A percentile compares a stretch with the other conserved stretches of the same genome.
Conservation (phyloP, 352 stramenopile genomes). For the Phytophthora quininea region DNA sequence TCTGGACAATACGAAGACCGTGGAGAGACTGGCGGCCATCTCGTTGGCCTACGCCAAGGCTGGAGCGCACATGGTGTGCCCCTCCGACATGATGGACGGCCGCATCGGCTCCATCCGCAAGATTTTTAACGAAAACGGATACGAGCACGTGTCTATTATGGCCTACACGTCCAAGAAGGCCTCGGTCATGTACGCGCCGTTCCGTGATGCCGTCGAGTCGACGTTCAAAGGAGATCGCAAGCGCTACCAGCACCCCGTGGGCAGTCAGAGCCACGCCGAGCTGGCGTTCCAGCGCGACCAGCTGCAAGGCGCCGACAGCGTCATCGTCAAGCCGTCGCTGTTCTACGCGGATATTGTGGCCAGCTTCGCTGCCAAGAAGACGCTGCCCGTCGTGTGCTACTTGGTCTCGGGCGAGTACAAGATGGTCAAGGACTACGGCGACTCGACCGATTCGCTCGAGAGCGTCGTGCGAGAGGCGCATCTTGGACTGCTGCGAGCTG, state of each 20-base stretch:
- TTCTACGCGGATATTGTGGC: constrained; percentile 99
- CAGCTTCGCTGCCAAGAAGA: constrained; percentile 91
- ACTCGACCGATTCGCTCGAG: constrained; percentile 82
- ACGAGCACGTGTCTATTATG: constrained; percentile 98
- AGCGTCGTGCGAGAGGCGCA: constrained; percentile 86
- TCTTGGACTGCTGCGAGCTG: constrained; percentile 87
- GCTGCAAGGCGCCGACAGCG: constrained; percentile 95
- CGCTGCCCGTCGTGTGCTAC: constrained; percentile 97
- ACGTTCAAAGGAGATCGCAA: constrained; percentile 95
- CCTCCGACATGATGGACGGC: constrained; percentile 98
- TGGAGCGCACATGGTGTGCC: constrained; percentile 97
- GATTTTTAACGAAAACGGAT: constrained; percentile 95
- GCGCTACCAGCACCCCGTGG: constrained; percentile 96
- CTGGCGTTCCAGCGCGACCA: constrained; percentile 83
- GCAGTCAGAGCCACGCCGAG: constrained; percentile 81
- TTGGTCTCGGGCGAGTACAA: constrained; percentile 99
- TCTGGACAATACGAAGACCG: constrained; percentile 97
- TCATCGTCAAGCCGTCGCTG: constrained; percentile 99
- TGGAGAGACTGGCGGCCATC: constrained; percentile 96
- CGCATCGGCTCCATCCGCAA: constrained; percentile 95
- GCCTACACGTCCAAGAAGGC: constrained; percentile 99
- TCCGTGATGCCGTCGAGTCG: constrained; percentile 97
- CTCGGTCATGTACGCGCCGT: constrained; percentile 95
- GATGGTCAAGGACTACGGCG: constrained; percentile 97
- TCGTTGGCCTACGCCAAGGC: constrained; percentile 95